Percentiles rank a stretch among this genome's conserved stretches.
Conservation (phyloP, 805 yeast genomes). For the Tetrapisispora phaffii region DNA sequence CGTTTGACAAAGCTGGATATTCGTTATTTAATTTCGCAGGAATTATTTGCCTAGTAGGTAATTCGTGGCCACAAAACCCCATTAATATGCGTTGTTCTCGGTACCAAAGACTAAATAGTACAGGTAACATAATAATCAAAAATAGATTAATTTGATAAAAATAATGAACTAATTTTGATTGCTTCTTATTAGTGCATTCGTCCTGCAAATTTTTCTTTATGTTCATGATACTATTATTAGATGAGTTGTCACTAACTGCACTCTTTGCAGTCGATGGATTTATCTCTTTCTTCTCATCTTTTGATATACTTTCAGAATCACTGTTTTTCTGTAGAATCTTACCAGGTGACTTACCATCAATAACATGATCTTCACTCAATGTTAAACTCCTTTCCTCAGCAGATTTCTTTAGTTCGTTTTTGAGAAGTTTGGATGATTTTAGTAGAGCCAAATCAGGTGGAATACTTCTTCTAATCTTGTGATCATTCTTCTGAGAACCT, state of each 20-base stretch:
- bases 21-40: neutral
- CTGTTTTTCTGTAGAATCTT: too few species aligned
- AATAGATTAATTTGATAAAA: constrained; percentile 12
- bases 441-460: constrained; percentile 28
- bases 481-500: neutral
- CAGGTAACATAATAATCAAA: constrained; percentile 32
- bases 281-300: too few species aligned
- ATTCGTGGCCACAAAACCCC: constrained; percentile 70
- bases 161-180: neutral
- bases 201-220: neutral
- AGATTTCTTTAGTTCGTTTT: constrained; percentile 28
- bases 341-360: too few species aligned
- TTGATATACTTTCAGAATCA: too few species aligned
- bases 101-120: constrained; percentile 47
- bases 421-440: constrained; percentile 30
- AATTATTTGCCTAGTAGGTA: constrained; percentile 13
- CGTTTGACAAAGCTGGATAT: constrained; percentile 5
- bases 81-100: constrained; percentile 49
- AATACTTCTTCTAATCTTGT: constrained; percentile 8
- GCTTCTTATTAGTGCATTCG: neutral
- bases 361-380: neutral
- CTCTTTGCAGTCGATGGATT: too few species aligned
- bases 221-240: too few species aligned
- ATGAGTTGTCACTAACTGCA: too few species aligned
- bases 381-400: constrained; percentile 5